Evolutionary conservation across 2,329 filamentous ascomycete genomes (phyloP), one percentile per base, ranked within the genome.

Genomic region (Fonsecaea erecta): DNA sequence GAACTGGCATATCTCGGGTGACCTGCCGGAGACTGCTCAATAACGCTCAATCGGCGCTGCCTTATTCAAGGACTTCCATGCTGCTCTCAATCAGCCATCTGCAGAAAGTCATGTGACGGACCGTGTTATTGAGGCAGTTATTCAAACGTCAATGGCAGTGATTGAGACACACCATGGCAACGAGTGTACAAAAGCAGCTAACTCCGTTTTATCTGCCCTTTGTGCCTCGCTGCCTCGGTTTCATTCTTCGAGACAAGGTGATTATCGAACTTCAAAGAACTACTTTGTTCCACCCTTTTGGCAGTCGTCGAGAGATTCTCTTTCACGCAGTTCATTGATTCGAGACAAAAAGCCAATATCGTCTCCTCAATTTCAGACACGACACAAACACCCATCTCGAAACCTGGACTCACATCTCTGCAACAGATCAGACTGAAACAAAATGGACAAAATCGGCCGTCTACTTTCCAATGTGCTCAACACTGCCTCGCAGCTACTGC

Each of bases 81-180:
- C 28, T 58, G 3, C 18, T 16, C 16, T 14, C 12, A 14, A 35
- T 12, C n/a, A 48, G 40, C 55, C n/a, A 21, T 2, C 6, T 30
- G 14, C 24, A 21, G 9, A 32, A n/a, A 43, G 28, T 53, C 61
- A 58, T 37, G 61, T 63, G 61, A 3, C 14, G 12, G 8, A 1
- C 24, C 37, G 21, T 28, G 8, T 64, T 64, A 64, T 64, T 64
- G 56, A 56, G 37, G 16, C 46, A 21, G 46, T 55, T 60, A 60
- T 64, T 64, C 26, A 60, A 6, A 24, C 28, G 52, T 64, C 52
- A 51, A 51, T 11, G n/a, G 16, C 51, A 24, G 16, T 24, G 48
- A 60, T 64, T 64, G 51, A 60, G 24, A 54, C 62, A 54, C 62
- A 64, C 28, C 51, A 35, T 46, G 48, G 52, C 34, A 7, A n/a